phyloP scores from a whole-genome alignment of 1,284 basidiomycete genomes.

The Pisolithus thermaeus region DNA sequence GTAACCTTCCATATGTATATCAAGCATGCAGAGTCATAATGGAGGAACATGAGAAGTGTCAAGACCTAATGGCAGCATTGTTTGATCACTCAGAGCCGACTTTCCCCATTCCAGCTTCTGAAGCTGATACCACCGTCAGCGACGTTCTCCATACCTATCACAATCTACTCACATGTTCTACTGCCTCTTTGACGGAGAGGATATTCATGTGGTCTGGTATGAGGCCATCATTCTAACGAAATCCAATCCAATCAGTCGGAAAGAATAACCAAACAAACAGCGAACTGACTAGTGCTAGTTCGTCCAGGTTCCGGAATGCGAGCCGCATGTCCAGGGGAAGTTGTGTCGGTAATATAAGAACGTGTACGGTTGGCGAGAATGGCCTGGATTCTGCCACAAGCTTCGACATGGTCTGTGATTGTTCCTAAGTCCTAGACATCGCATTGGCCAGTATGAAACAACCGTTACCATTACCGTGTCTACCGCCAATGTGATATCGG shows the following conservation, averaged over 20 bases:
- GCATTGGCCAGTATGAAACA: slow-evolving; percentile 1
- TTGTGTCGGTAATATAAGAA: slow-evolving; percentile 63
- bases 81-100: slow-evolving; percentile 33
- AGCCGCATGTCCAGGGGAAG: slow-evolving; percentile 63
- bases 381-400: slow-evolving; percentile 48
- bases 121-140: slow-evolving; percentile 12
- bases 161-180: slow-evolving; percentile 46
- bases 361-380: slow-evolving; percentile 65
- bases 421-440: background rate
- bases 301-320: slow-evolving; percentile 63
- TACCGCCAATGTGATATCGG: slow-evolving; percentile 57
- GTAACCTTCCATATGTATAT: background rate
- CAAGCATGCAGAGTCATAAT: slow-evolving; percentile 5
- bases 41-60: slow-evolving; percentile 28
- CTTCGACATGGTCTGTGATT: slow-evolving; percentile 47
- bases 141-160: background rate
- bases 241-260: slow-evolving; percentile 1
- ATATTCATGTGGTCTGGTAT: slow-evolving; percentile 76
- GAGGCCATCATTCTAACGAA: slow-evolving; percentile 48
- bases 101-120: slow-evolving; percentile 23
- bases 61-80: slow-evolving; percentile 53
- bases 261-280: background rate
- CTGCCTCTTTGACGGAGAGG: slow-evolving; percentile 50
- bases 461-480: slow-evolving; percentile 44
- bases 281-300: slow-evolving; percentile 45